These are phyloP conservation scores for Sphaerulina vaccinii DNA, from an alignment of 2,329 filamentous ascomycete species.

Conservation along the genomic window DNA sequence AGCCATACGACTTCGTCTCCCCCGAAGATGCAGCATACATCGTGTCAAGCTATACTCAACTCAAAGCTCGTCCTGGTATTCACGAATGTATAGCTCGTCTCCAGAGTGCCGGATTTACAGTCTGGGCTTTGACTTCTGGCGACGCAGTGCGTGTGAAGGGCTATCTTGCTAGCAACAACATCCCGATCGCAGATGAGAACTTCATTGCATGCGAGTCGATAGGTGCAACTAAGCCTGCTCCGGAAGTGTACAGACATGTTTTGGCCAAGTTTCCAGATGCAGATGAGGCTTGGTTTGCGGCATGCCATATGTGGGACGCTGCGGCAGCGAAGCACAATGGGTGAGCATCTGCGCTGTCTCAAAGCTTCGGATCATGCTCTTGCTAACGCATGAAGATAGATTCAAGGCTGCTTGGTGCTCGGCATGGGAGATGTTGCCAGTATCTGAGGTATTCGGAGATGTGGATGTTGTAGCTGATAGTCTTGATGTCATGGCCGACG, in stretches of 20 bases:
- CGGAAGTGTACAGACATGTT: not conserved
- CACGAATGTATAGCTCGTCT: not conserved
- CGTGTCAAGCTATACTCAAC: not conserved
- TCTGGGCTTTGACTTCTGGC: not conserved
- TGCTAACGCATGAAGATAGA: constrained; percentile 20
- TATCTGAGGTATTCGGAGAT: constrained; percentile 48
- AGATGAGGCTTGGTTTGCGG: constrained; percentile 54
- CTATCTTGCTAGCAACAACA: not conserved
- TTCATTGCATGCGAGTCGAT: not conserved
- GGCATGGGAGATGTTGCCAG: constrained; percentile 52
- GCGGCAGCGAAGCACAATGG: constrained; percentile 50
- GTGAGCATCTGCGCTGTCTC: constrained; percentile 12
- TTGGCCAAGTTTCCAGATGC: constrained; percentile 35
- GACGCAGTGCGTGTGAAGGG: not conserved
- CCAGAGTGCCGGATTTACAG: not conserved
- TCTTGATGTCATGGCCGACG: constrained; percentile 3
- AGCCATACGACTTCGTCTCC: not conserved
- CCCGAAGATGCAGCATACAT: not conserved
- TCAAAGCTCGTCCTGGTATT: not conserved
- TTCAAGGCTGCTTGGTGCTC: constrained; percentile 55
- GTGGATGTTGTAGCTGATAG: constrained; percentile 5
- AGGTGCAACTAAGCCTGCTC: not conserved
- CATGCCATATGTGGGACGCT: constrained; percentile 60
- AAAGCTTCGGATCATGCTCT: not conserved
- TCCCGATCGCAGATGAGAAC: not conserved